Percentiles rank a stretch among this genome's conserved stretches.
Conservation (phyloP, 2,329 filamentous ascomycete genomes). For the Cercospora sp. region DNA sequence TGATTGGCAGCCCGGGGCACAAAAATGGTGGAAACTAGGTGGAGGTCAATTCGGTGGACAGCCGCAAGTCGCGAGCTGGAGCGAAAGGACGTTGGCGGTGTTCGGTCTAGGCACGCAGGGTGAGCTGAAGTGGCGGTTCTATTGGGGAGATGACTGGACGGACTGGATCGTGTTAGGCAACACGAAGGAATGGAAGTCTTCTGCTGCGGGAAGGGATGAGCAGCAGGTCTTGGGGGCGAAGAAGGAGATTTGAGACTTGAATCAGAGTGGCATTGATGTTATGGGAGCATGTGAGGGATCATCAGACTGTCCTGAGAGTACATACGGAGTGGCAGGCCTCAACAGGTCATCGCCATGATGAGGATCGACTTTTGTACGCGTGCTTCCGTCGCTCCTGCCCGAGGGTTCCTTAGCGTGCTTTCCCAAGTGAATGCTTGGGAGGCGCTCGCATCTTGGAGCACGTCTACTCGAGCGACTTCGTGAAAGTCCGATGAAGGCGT, state of each 20-base stretch:
- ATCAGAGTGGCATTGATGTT: neutral
- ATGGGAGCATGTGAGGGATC: neutral
- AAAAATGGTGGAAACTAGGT: neutral
- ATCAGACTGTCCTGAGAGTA: neutral
- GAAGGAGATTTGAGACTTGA: neutral
- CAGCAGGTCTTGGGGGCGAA: neutral
- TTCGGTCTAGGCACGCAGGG: neutral
- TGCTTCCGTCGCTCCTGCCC: neutral
- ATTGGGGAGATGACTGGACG: neutral
- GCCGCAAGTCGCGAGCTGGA: neutral
- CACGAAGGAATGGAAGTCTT: neutral
- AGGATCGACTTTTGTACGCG: neutral
- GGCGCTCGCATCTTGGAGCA: neutral
- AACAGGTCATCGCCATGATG: neutral
- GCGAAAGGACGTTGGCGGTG: neutral
- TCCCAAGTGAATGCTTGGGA: neutral
- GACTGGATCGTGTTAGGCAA: neutral
- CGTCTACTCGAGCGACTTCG: neutral
- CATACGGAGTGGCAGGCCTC: neutral
- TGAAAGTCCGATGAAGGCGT: neutral
- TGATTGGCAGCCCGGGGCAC: neutral
- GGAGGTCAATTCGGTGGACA: neutral
- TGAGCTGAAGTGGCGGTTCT: conserved; percentile 1
- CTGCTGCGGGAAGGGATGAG: neutral
- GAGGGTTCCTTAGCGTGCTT: neutral